Conservation (phyloP, 306 rosid species). For the Pterocarpus santalinus region DNA sequence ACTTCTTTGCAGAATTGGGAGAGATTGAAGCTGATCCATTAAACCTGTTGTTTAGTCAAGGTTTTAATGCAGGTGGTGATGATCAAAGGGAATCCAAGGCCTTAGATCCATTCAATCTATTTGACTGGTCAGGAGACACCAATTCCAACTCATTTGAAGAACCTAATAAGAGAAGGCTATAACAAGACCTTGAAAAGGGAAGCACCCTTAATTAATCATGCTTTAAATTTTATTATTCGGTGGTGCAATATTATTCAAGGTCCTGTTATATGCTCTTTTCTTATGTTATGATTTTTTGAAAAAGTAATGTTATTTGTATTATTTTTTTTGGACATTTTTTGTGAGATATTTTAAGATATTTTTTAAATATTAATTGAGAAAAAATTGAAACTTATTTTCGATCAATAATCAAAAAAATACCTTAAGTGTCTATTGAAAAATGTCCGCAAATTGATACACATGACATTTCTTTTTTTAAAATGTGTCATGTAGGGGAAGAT, state of each 20-base stretch:
- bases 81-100: conserved; percentile 56
- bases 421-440: no score
- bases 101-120: conserved; percentile 76
- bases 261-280: conserved; percentile 47
- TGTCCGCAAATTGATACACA: no score
- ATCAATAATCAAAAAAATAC: no score
- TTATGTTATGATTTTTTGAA: neutral
- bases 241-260: conserved; percentile 48
- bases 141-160: conserved; percentile 50
- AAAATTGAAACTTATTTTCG: no score
- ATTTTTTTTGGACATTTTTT: no score
- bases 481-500: conserved; percentile 29
- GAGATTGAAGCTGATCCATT: conserved; percentile 78
- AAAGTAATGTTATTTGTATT: no score
- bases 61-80: conserved; percentile 44
- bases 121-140: conserved; percentile 67
- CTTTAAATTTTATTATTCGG: conserved; percentile 34
- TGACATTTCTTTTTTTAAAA: neutral
- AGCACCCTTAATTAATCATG: conserved; percentile 40
- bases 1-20: conserved; percentile 79
- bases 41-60: conserved; percentile 66
- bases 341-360: no score
- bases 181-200: conserved; percentile 47
- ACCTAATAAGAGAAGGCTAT: conserved; percentile 60
- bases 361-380: no score